Evolutionary conservation across 768 basidiomycete genomes (phyloP), one percentile per base, ranked within the genome.

Genomic region (Leccinum ochraceum): DNA sequence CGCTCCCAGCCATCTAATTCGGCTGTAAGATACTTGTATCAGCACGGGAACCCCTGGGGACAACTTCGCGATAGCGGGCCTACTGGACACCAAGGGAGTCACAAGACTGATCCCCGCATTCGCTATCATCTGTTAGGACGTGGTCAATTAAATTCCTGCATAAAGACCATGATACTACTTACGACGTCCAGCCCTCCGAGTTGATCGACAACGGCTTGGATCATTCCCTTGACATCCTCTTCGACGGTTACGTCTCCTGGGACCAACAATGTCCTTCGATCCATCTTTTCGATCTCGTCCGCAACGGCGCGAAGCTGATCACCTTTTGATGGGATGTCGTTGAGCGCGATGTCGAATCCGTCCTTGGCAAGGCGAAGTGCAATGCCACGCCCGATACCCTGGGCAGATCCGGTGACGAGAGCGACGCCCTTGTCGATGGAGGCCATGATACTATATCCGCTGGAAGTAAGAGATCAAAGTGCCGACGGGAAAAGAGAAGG

Each of bases 321-420:
- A 6, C 22, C 11, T 46, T 69, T 66, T 10, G 63, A 50, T 1
- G 64, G 8, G n/a, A 74, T 16, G 32, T 75, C 71, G 56, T 73
- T 71, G 24, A 75, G 28, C 17, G 66, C 71, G 13, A 75, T 44
- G 42, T 72, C 59, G 57, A 67, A 72, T 17, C 67, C 64, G 10
- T 66, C 67, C 9, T 22, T 57, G 3, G 61, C 58, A 2, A 63
- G 64, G 17, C 62, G 65, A 9, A 69, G 65, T 3, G 65, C 61
- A 28, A 64, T 64, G 8, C 34, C 32, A 11, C 24, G 60, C 1
- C 73, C 75, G 30, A 74, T 67, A 24, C 72, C 69, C 53, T 67
- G 69, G 1, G 66, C 71, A 6, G 70, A 66, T 32, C 71, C 71
- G 17, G 70, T 74, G 39, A 75, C 59, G 26, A 75, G 63, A 1